A percentile compares a stretch with the other conserved stretches of the same genome.
phyloP scores from a whole-genome alignment of 768 basidiomycete species.

The Leucogyrophana mollusca region DNA sequence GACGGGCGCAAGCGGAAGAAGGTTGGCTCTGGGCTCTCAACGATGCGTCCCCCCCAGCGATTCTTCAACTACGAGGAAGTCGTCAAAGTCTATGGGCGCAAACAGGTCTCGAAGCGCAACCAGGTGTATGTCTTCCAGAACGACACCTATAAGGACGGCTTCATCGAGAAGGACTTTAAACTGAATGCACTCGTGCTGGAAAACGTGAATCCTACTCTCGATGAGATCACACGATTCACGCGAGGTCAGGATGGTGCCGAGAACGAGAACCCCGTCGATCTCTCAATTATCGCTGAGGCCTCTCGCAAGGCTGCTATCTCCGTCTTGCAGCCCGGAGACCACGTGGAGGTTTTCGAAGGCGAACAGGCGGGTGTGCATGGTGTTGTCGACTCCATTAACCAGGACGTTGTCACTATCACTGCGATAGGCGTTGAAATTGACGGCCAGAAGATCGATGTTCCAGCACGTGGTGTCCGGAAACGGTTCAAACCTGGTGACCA shows the following conservation, averaged over 20 bases:
- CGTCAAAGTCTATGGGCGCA: slow-evolving; percentile 78
- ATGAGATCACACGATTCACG: slow-evolving; percentile 92
- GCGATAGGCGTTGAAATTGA: slow-evolving; percentile 82
- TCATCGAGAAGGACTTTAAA: slow-evolving; percentile 95
- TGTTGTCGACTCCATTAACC: slow-evolving; percentile 83
- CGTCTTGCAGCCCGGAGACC: slow-evolving; percentile 96
- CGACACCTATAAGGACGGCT: slow-evolving; percentile 93
- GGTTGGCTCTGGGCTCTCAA: slow-evolving; percentile 40
- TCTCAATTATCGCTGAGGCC: slow-evolving; percentile 90
- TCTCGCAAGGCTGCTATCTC: slow-evolving; percentile 89
- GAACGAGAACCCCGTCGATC: slow-evolving; percentile 71
- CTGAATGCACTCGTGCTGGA: slow-evolving; percentile 75
- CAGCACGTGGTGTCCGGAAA: slow-evolving; percentile 88
- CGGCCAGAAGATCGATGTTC: slow-evolving; percentile 82
- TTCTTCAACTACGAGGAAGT: slow-evolving; percentile 96
- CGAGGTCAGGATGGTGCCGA: slow-evolving; percentile 70
- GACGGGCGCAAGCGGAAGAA: slow-evolving; percentile 82
- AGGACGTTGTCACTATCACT: slow-evolving; percentile 83
- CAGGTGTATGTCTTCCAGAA: slow-evolving; percentile 84
- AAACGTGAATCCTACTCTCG: slow-evolving; percentile 91
- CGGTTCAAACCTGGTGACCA: slow-evolving; percentile 97
- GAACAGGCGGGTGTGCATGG: slow-evolving; percentile 94
- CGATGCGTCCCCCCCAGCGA: slow-evolving; percentile 85
- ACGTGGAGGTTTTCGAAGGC: slow-evolving; percentile 96
- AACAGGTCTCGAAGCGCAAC: slow-evolving; percentile 71